Evolutionary conservation across 1,284 basidiomycete genomes (phyloP).

Genomic region (Naganishia sp.): DNA sequence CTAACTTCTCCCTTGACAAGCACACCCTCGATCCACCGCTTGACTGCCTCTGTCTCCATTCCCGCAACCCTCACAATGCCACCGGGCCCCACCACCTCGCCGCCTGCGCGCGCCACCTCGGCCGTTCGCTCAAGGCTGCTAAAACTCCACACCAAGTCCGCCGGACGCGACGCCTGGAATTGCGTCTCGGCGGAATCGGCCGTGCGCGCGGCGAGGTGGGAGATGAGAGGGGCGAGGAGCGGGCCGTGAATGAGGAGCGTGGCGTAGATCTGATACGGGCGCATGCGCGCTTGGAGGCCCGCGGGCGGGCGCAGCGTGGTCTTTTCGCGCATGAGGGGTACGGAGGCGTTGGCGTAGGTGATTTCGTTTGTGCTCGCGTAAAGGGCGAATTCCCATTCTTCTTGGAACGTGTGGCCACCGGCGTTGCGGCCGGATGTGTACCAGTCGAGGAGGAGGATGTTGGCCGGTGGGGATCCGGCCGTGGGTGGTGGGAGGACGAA

Average conservation of each 20-base stretch:
- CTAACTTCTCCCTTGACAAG: conserved; percentile 42
- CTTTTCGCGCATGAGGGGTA: conserved; percentile 25
- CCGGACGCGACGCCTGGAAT: conserved; percentile 43
- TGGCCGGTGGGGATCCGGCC: conserved; percentile 51
- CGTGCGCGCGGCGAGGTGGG: conserved; percentile 37
- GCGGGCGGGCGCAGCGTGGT: not conserved
- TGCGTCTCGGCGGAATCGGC: conserved; percentile 40
- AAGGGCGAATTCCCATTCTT: conserved; percentile 83
- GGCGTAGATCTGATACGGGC: conserved; percentile 52
- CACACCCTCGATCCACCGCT: conserved; percentile 45
- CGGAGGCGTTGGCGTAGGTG: conserved; percentile 53
- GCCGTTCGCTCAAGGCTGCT: conserved; percentile 35
- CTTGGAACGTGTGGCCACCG: conserved; percentile 59
- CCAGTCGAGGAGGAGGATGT: conserved; percentile 81
- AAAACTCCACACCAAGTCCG: conserved; percentile 48
- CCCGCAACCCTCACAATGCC: conserved; percentile 50
- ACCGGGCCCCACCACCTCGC: conserved; percentile 18
- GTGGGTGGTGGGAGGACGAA: conserved; percentile 56
- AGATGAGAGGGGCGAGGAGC: conserved; percentile 38
- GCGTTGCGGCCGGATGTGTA: conserved; percentile 72
- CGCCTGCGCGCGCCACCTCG: not conserved
- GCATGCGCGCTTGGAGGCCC: conserved; percentile 35
- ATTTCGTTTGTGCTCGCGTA: conserved; percentile 88
- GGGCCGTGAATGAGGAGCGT: conserved; percentile 51
- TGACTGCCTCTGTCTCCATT: conserved; percentile 48